Conservation (phyloP, 2,329 filamentous ascomycete species). For the Xylaria sp. region DNA sequence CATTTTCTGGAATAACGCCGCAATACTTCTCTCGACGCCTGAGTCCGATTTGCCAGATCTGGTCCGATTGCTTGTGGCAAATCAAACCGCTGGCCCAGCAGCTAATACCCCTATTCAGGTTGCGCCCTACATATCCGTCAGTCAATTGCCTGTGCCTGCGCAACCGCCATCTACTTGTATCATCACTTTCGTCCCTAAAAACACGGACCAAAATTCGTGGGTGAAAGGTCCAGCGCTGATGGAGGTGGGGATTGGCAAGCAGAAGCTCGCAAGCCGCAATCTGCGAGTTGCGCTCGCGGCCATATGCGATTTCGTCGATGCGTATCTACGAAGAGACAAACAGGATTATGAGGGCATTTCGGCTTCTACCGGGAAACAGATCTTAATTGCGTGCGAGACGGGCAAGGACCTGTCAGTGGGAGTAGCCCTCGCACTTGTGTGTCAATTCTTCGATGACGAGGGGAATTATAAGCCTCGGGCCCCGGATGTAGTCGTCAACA, state of each 20-base stretch:
- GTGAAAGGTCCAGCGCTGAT: constrained; percentile 53
- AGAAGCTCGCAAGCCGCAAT: constrained; percentile 83
- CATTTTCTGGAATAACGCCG: constrained; percentile 80
- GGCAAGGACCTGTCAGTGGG: constrained; percentile 86
- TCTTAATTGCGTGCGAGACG: constrained; percentile 77
- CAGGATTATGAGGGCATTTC: not conserved
- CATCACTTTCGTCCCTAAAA: constrained; percentile 57
- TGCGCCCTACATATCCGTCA: constrained; percentile 49
- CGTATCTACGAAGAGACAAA: constrained; percentile 49
- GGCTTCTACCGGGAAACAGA: constrained; percentile 29
- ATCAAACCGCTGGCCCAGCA: constrained; percentile 52
- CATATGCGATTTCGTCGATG: constrained; percentile 67
- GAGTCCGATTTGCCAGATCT: constrained; percentile 72
- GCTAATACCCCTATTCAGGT: constrained; percentile 47
- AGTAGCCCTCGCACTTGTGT: constrained; percentile 78
- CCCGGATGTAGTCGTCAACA: constrained; percentile 64
- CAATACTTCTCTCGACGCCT: constrained; percentile 67
- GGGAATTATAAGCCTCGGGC: constrained; percentile 55
- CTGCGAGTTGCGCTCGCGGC: constrained; percentile 76
- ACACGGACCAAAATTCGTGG: constrained; percentile 60
- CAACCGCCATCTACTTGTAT: constrained; percentile 49
- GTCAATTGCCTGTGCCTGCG: constrained; percentile 37
- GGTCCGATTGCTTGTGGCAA: constrained; percentile 59
- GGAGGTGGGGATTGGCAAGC: constrained; percentile 72
- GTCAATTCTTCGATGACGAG: constrained; percentile 74